Conservation (phyloP, 1,139 yeast species). For the Blastobotrys ciferrii region DNA sequence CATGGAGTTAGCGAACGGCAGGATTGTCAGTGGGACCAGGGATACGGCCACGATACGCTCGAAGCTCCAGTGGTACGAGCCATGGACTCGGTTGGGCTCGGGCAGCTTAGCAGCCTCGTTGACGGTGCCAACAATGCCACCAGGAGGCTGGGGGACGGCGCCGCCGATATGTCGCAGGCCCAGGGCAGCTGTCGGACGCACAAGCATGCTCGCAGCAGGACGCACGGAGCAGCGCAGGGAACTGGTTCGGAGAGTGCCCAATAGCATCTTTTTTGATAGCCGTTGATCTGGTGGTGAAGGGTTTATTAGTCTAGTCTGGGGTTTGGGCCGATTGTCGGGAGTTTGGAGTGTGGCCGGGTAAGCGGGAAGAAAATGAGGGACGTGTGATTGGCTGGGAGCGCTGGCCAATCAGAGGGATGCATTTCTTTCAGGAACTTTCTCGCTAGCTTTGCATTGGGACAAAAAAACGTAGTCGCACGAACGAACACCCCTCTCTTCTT, state of each 20-base stretch:
- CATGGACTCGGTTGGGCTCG: conserved; percentile 59
- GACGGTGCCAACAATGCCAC: conserved; percentile 53
- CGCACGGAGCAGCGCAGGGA: conserved; percentile 4
- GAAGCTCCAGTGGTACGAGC: conserved; percentile 86
- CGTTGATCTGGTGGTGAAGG: not conserved
- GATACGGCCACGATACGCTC: conserved; percentile 68
- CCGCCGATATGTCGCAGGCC: conserved; percentile 43
- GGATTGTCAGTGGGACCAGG: conserved; percentile 68
- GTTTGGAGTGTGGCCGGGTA: not conserved
- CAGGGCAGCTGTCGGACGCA: conserved; percentile 11
- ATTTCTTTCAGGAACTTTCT: not conserved
- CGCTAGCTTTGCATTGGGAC: conserved; percentile 5
- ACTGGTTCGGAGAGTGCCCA: conserved; percentile 4
- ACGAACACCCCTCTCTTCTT: not conserved
- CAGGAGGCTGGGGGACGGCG: conserved; percentile 42
- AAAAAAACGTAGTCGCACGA: not conserved
- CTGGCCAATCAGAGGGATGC: conserved; percentile 1
- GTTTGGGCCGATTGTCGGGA: not conserved
- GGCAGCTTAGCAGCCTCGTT: conserved; percentile 79
- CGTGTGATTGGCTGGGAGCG: not conserved
- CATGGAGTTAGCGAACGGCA: conserved; percentile 67
- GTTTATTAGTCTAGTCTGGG: not conserved
- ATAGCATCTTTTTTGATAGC: not conserved
- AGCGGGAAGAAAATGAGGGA: not conserved
- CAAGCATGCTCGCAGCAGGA: conserved; percentile 12